Conservation (phyloP, 2,329 filamentous ascomycete genomes). For the Colletotrichum costaricense region DNA sequence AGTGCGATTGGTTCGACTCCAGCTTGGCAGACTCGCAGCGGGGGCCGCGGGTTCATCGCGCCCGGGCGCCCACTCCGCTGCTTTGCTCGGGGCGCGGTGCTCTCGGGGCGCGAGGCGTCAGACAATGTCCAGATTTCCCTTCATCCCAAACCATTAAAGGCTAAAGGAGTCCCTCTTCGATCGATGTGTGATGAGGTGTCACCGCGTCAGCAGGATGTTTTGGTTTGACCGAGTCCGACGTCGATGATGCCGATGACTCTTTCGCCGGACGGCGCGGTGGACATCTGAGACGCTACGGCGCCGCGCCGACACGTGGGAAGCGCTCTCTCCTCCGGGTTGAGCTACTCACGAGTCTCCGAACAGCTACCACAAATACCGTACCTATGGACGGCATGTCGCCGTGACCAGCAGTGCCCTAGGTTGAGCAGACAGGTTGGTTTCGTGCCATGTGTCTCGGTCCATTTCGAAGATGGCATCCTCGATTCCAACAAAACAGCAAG, state of each 20-base stretch:
- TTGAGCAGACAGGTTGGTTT: too few species aligned
- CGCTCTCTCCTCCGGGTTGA: not conserved
- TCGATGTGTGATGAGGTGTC: not conserved
- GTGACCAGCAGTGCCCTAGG: too few species aligned
- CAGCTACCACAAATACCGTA: too few species aligned
- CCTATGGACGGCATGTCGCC: not conserved
- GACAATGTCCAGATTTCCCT: too few species aligned
- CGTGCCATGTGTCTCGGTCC: too few species aligned
- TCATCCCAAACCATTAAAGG: not conserved
- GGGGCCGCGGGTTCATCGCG: conserved; percentile 9
- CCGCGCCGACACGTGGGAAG: not conserved
- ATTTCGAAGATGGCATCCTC: too few species aligned
- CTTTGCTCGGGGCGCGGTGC: conserved; percentile 11
- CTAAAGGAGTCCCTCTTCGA: not conserved
- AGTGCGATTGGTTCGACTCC: conserved; percentile 1
- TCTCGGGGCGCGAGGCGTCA: conserved; percentile 18
- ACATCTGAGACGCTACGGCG: conserved; percentile 2
- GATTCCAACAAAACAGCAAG: too few species aligned
- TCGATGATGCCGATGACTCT: conserved; percentile 3
- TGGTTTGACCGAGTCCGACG: not conserved
- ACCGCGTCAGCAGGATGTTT: conserved; percentile 6
- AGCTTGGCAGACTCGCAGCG: conserved; percentile 14
- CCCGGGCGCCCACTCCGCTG: not conserved
- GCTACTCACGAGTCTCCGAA: not conserved
- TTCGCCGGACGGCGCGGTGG: not conserved